These are phyloP conservation scores for Paramecium bursaria DNA, from an alignment of 73 alveolate genomes.

Conservation along the genomic window DNA sequence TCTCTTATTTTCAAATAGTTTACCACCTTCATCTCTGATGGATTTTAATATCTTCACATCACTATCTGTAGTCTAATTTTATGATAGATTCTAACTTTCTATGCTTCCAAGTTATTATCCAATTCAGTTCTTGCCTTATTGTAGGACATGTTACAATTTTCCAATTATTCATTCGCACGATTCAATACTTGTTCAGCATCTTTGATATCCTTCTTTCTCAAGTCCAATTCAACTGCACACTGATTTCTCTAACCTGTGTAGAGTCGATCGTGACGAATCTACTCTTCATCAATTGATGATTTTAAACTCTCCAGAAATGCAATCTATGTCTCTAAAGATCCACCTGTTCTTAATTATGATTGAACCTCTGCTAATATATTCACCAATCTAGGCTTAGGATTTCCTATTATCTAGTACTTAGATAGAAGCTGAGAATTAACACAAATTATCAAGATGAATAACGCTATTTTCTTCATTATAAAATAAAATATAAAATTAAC, in stretches of 20 bases:
- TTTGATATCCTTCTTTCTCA: constrained; percentile 44
- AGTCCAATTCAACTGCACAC: constrained; percentile 44
- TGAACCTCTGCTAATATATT: constrained; percentile 26
- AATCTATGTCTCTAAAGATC: constrained; percentile 34
- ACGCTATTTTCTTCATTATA: too few relatives aligned
- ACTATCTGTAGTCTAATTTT: constrained; percentile 55
- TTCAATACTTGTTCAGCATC: constrained; percentile 49
- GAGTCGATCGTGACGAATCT: constrained; percentile 48
- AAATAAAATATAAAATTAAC: too few relatives aligned
- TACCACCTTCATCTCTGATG: constrained; percentile 46
- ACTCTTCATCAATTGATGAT: constrained; percentile 60
- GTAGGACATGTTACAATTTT: constrained; percentile 16
- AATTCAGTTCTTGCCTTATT: constrained; percentile 54
- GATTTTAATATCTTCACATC: constrained; percentile 44
- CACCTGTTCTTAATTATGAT: constrained; percentile 44
- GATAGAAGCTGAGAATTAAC: neutral
- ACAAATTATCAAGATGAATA: too few relatives aligned
- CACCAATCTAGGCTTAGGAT: constrained; percentile 42
- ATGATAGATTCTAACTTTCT: neutral
- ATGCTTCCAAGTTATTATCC: constrained; percentile 46
- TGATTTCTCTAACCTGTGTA: constrained; percentile 39
- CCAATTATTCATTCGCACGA: constrained; percentile 55
- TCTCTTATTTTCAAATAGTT: constrained; percentile 26
- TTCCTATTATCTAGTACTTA: constrained; percentile 25
- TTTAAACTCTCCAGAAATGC: constrained; percentile 45